Conservation (phyloP, 75 land plant species). For the Picea sitchensis region DNA sequence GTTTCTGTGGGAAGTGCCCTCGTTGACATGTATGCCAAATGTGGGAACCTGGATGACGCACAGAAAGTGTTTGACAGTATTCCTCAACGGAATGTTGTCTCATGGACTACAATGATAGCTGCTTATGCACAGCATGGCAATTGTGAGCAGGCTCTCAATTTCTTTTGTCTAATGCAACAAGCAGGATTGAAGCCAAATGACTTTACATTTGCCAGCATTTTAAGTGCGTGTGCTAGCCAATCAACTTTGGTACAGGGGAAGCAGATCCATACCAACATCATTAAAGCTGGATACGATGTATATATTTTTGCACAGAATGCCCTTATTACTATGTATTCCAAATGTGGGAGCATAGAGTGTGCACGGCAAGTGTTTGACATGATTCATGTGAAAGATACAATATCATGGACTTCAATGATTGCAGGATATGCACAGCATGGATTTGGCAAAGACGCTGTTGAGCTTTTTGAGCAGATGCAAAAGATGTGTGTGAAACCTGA, state of each 20-base stretch:
- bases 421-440: conserved; percentile 48
- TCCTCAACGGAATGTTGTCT: conserved; percentile 30
- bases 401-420: conserved; percentile 56
- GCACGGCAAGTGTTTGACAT: conserved; percentile 25
- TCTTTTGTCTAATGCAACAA: conserved; percentile 38
- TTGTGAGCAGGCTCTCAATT: conserved; percentile 31
- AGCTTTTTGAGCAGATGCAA: conserved; percentile 40
- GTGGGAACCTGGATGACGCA: conserved; percentile 27
- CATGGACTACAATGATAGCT: conserved; percentile 58
- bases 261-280: conserved; percentile 32
- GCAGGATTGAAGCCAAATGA: conserved; percentile 35
- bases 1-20: conserved; percentile 36
- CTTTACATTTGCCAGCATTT: conserved; percentile 33
- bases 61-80: conserved; percentile 31
- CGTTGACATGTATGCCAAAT: conserved; percentile 63
- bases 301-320: conserved; percentile 37
- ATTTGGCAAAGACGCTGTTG: conserved; percentile 28
- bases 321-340: conserved; percentile 53
- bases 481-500: conserved; percentile 23
- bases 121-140: conserved; percentile 36
- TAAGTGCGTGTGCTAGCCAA: conserved; percentile 37
- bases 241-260: conserved; percentile 36
- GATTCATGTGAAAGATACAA: conserved; percentile 33
- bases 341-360: conserved; percentile 43
- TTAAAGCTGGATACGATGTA: conserved; percentile 23